Conservation (phyloP, 2,329 filamentous ascomycete genomes). For the Fusarium transvaalense region DNA sequence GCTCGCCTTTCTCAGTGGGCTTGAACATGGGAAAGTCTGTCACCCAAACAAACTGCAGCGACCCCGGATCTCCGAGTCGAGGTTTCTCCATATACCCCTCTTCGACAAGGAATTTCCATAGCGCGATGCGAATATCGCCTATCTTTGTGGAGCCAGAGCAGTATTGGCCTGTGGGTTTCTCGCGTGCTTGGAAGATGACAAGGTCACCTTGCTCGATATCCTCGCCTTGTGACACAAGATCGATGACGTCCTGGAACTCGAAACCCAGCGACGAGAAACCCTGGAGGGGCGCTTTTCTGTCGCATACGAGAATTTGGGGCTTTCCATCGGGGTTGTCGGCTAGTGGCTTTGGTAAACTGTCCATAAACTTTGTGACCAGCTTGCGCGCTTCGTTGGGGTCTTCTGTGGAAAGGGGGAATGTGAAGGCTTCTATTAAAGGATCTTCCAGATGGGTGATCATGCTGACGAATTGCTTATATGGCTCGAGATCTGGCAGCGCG, state of each 20-base stretch:
- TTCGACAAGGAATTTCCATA: conserved; percentile 78
- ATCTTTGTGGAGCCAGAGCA: conserved; percentile 73
- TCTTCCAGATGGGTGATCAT: conserved; percentile 79
- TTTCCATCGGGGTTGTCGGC: conserved; percentile 79
- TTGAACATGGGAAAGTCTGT: conserved; percentile 94
- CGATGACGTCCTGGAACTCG: conserved; percentile 70
- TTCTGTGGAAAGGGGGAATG: conserved; percentile 68
- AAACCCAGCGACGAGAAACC: conserved; percentile 82
- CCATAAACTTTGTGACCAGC: conserved; percentile 79
- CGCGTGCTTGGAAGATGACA: conserved; percentile 83
- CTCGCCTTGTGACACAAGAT: conserved; percentile 54
- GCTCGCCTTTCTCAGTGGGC: conserved; percentile 70
- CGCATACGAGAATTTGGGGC: conserved; percentile 82
- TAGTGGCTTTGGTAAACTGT: conserved; percentile 70
- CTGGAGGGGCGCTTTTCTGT: conserved; percentile 77
- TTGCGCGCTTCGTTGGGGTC: conserved; percentile 66
- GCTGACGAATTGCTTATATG: conserved; percentile 72
- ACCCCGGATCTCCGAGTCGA: conserved; percentile 52
- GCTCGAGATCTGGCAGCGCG: conserved; percentile 69
- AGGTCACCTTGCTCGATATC: conserved; percentile 75
- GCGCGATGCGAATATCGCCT: conserved; percentile 77
- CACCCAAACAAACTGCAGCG: conserved; percentile 84
- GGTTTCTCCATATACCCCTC: conserved; percentile 65
- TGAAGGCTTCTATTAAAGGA: conserved; percentile 81
- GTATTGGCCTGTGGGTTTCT: conserved; percentile 68